Evolutionary conservation across 2,329 filamentous ascomycete genomes (phyloP).

Genomic region (Pezicula carpinea): DNA sequence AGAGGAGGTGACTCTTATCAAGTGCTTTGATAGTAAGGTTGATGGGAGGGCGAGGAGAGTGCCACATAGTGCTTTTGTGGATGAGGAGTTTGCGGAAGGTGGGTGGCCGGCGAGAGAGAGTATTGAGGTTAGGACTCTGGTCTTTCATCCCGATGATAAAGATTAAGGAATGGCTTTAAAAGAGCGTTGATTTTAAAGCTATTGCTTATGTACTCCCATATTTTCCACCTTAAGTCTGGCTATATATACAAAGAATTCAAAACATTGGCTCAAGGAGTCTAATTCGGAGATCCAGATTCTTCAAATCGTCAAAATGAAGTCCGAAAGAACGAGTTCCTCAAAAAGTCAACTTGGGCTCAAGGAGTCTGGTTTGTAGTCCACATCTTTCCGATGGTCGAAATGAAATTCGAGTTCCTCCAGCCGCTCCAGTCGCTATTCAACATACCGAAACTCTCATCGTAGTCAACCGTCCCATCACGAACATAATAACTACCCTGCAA

Average conservation of each 20-base stretch:
- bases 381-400: slow-evolving; percentile 31
- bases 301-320: slow-evolving; percentile 29
- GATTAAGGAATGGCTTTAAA: not conserved
- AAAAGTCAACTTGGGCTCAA: slow-evolving; percentile 14
- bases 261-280: slow-evolving; percentile 30
- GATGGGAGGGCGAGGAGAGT: slow-evolving; percentile 48
- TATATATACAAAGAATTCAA: no score
- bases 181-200: not conserved
- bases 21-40: slow-evolving; percentile 55
- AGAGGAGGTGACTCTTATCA: slow-evolving; percentile 53
- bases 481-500: slow-evolving; percentile 56
- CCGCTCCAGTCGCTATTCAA: slow-evolving; percentile 39
- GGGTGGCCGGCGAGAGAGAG: slow-evolving; percentile 41
- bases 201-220: no score
- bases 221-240: no score
- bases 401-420: slow-evolving; percentile 34
- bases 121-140: slow-evolving; percentile 51
- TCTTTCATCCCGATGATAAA: slow-evolving; percentile 34
- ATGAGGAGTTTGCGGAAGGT: slow-evolving; percentile 36
- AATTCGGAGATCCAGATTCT: slow-evolving; percentile 36
- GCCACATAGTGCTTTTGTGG: slow-evolving; percentile 52
- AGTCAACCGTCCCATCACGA: slow-evolving; percentile 42
- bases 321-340: slow-evolving; percentile 35
- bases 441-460: slow-evolving; percentile 49
- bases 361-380: slow-evolving; percentile 38